Base-by-base conservation (phyloP, 805 yeast genomes). In the Zygosaccharomyces lentus region DNA sequence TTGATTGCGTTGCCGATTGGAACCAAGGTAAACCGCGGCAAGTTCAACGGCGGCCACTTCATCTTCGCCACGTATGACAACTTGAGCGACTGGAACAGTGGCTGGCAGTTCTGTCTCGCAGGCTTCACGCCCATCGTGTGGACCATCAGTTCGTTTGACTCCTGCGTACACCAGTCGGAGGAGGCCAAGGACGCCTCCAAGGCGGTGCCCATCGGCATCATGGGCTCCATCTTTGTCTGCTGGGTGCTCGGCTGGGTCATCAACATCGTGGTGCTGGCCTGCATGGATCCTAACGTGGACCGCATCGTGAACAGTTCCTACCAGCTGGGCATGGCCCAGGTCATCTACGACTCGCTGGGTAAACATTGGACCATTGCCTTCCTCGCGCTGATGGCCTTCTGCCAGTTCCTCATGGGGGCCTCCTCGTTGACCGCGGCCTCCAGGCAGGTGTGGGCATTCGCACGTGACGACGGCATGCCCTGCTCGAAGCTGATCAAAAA, bases 401-500 rank as follows among this genome's bases (percentile, higher is more conserved):
- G 84, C 32, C 87, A 81, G 63, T 80, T 77, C 68, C 65, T 81
- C 43, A 82, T 81, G 87, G 84, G 84, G 24, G 73, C 78, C 23
- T 78, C 84, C 5, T 73, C 77, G 41, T 61, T 78, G 43, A 70
- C 79, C 26, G 82, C 81, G 21, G 72, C 76, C 8, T 80, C 85
- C 3, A 73, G 87, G 61, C 87, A 81, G 63, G 72, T 80, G 41
- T 82, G 83, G 80, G 85, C 87, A 2, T 81, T 81, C 62, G 80
- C 84, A 31, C 75, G 89, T 66, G 89, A 82, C 60, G 80, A 81
- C 55, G 87, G 87, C n/a, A 69, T 82, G 50, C 86, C 87, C 13
- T 69, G 80, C 56, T 71, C 81, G 21, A 59, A 70, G 27, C 62
- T 66, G 53, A 72, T 82, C 48, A 77, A 79, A 54, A 75, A 69